A percentile compares a stretch with the other conserved stretches of the same genome.
phyloP scores from a whole-genome alignment of 2,329 filamentous ascomycete genomes.

The Trichoderma brevicompactum region DNA sequence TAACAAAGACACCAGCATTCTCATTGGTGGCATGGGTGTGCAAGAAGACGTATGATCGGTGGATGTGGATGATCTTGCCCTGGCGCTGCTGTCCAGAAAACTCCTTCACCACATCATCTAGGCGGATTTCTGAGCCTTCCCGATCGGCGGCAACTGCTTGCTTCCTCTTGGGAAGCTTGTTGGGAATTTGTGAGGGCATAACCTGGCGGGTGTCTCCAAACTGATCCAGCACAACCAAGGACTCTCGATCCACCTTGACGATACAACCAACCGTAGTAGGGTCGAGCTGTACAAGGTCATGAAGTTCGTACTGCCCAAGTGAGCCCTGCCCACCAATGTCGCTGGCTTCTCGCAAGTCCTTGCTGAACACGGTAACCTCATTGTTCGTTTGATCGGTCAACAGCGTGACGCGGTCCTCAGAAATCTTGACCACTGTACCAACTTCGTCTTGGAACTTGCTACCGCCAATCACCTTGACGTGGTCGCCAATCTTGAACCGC shows the following conservation, averaged over 20 bases:
- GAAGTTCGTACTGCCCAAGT: slow-evolving; percentile 86
- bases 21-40: slow-evolving; percentile 83
- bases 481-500: slow-evolving; percentile 89
- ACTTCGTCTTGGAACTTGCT: slow-evolving; percentile 94
- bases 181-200: slow-evolving; percentile 88
- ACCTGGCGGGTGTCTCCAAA: slow-evolving; percentile 80
- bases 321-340: slow-evolving; percentile 86
- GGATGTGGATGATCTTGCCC: slow-evolving; percentile 90
- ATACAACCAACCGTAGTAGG: slow-evolving; percentile 90
- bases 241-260: slow-evolving; percentile 93
- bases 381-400: slow-evolving; percentile 90
- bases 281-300: slow-evolving; percentile 93
- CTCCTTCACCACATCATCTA: slow-evolving; percentile 92
- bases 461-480: slow-evolving; percentile 97
- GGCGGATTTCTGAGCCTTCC: slow-evolving; percentile 88
- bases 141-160: slow-evolving; percentile 89
- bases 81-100: slow-evolving; percentile 81
- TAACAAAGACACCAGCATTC: slow-evolving; percentile 88
- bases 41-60: slow-evolving; percentile 89
- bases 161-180: slow-evolving; percentile 81
- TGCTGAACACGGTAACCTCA: slow-evolving; percentile 97
- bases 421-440: slow-evolving; percentile 94
- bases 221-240: slow-evolving; percentile 86
- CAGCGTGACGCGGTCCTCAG: slow-evolving; percentile 88
- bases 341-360: slow-evolving; percentile 89